Conservation (phyloP, 208 protist species). For the Acanthamoeba royreba region DNA sequence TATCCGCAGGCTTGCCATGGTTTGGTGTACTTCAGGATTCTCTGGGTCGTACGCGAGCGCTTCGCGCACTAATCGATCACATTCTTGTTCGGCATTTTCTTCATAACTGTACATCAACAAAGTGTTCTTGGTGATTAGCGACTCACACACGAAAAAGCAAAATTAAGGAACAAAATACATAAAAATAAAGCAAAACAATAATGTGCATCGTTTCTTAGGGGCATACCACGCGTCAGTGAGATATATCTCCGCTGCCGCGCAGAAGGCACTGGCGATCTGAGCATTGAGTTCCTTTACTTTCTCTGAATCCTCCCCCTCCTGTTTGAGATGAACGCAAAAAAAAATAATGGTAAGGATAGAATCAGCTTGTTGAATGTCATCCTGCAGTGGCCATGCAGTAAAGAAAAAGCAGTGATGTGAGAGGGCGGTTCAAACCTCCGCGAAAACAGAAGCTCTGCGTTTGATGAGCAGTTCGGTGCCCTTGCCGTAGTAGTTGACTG, state of each 20-base stretch:
- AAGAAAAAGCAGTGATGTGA: not conserved
- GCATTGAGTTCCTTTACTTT: not conserved
- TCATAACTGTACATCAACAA: not conserved
- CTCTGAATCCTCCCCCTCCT: not conserved
- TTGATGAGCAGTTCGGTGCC: slow-evolving; percentile 12
- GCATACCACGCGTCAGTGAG: not conserved
- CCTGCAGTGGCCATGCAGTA: not conserved
- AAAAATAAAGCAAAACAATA: not conserved
- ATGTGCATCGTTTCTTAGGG: not conserved
- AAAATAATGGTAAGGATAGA: not conserved
- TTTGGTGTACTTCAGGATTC: slow-evolving; percentile 15
- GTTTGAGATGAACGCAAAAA: not conserved
- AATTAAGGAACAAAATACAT: not conserved
- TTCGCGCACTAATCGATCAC: not conserved
- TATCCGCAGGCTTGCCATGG: not conserved
- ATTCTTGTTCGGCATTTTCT: slow-evolving; percentile 20
- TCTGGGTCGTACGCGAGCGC: not conserved
- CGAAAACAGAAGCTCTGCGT: not conserved
- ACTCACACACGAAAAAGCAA: not conserved
- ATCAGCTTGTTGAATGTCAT: not conserved
- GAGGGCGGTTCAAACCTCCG: not conserved
- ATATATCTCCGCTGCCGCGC: slow-evolving; percentile 4
- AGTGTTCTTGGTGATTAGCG: not conserved
- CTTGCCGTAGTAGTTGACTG: not conserved
- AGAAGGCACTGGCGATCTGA: not conserved